Base-by-base conservation (phyloP, 2,329 filamentous ascomycete genomes). In the Sporothrix pallida region DNA sequence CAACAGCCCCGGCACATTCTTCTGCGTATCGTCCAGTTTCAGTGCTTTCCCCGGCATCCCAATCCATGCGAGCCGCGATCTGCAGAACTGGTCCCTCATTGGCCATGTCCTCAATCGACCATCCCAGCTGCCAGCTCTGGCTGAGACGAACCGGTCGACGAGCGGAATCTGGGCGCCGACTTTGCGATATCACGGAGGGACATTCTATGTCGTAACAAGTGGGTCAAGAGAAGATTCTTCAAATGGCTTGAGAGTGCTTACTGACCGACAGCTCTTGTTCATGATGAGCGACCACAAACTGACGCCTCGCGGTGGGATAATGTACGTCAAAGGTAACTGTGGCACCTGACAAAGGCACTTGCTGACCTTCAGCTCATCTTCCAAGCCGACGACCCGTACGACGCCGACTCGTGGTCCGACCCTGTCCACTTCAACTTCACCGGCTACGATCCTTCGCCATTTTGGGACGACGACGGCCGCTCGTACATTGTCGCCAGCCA, bases 401-500 rank as follows among this genome's bases (percentile, higher is more conserved):
- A 84, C 54, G 78, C 80, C 5, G 58, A 75, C 13, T 79, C 84
- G 0, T 89, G 87, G 86, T 83, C 83, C 0, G 80, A 86, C 71
- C 83, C 87, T 0, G 77, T 85, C 0, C 82, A 84, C 70, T 87
- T 87, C 76, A 80, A 85, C 13, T 86, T 86, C 60, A 80, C 82
- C 9, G 86, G 85, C 0, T 87, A 87, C 71, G 88, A 90, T 71
- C 86, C 87, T 0, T 85, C 83, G 48, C 83, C 85, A 8, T 87
- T 88, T 76, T 90, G 87, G 85, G 86, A 89, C 69, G 83, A 84
- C 0, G 84, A 89, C 65, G 88, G 87, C 0, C 86, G 83, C 73
- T 81, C 84, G 0, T 90, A 89, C 73, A 83, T 88, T 3, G 82
- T 82, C 0, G 83, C 81, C 3, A 80, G 78, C n/a, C 82, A 83